These are phyloP conservation scores for Cylindrotheca closterium DNA, from an alignment of 108 stramenopile genomes.

Conservation along the genomic window DNA sequence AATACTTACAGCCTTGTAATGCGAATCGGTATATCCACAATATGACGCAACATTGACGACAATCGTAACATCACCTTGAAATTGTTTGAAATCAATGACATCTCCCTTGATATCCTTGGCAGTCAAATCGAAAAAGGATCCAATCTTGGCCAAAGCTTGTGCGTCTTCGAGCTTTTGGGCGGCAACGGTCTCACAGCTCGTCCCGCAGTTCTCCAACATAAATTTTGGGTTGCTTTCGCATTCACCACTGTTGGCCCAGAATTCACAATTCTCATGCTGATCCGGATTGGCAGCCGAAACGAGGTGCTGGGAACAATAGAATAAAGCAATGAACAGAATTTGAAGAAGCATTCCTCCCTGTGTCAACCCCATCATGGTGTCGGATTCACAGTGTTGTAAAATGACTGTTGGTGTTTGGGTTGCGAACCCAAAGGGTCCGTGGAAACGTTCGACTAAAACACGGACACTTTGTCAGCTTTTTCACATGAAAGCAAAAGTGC, in stretches of 20 bases:
- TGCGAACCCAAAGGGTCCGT: no score
- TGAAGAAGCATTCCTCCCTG: no score
- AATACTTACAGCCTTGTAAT: slow-evolving; percentile 43
- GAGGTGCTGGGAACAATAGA: no score
- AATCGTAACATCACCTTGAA: slow-evolving; percentile 71
- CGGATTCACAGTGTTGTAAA: no score
- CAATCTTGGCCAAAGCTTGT: slow-evolving; percentile 50
- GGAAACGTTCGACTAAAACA: no score
- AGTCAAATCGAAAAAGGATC: slow-evolving; percentile 73
- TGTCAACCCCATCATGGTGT: no score
- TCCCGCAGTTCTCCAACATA: slow-evolving; percentile 41
- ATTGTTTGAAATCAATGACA: slow-evolving; percentile 50
- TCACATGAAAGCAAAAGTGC: no score
- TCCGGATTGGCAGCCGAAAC: slow-evolving; percentile 27
- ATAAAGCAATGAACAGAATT: no score
- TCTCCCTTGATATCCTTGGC: slow-evolving; percentile 79
- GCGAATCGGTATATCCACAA: slow-evolving; percentile 82
- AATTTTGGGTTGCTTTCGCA: slow-evolving; percentile 48
- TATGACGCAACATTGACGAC: slow-evolving; percentile 81
- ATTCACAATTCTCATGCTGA: slow-evolving; percentile 32
- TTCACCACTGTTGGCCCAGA: slow-evolving; percentile 73
- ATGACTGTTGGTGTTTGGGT: no score
- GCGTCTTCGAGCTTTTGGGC: slow-evolving; percentile 20
- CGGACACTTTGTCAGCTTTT: no score
- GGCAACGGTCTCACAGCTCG: slow-evolving; percentile 22